Base-by-base conservation (phyloP, 2,329 filamentous ascomycete species). In the Stenocarpella maydis region DNA sequence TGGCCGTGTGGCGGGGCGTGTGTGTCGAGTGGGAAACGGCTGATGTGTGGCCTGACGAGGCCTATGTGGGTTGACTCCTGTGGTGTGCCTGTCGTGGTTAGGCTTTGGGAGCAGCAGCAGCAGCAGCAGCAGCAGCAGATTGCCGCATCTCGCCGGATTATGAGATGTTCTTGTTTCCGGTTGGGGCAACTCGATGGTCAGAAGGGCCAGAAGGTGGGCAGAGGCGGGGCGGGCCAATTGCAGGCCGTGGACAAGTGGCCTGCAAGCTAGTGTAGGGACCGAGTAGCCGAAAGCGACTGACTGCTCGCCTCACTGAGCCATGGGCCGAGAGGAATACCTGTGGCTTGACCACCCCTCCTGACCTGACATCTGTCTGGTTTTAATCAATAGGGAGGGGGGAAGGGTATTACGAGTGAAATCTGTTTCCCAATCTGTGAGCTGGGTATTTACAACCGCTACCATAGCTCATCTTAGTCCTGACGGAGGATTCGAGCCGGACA, bases 31-130 rank as follows among this genome's bases (percentile, higher is more conserved):
- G 21, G 21, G 17, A 67, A 70, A 70, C 69, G 65, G 54, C 49
- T 67, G 65, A 68, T 64, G 55, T 52, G 55, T 70, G 69, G 69
- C 37, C 65, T 68, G 65, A 70, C 68, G 65, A 41, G 49, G 5
- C 41, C 58, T 63, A n/a, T n/a, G 58, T 49, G 43, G 43, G 37
- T 63, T 63, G 58, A 63, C 58, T 63, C 58, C 49, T 63, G 58
- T 63, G 58, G 37, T 63, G 43, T 63, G 58, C 58, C 58, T 63
- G 58, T 63, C 43, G 58, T 49, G 58, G n/a, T 37, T 37, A 61
- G 58, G 49, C 45, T 58, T 65, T 49, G 26, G 15, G 31, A 55
- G 49, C 41, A 65, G 67, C 58, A 64, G 31, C 49, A 55, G 28
- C 58, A 41, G 53, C n/a, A n/a, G n/a, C n/a, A n/a, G n/a, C n/a